A percentile compares a stretch with the other conserved stretches of the same genome.
phyloP scores from a whole-genome alignment of 768 basidiomycete species.

The Psilocybe cyanescens region DNA sequence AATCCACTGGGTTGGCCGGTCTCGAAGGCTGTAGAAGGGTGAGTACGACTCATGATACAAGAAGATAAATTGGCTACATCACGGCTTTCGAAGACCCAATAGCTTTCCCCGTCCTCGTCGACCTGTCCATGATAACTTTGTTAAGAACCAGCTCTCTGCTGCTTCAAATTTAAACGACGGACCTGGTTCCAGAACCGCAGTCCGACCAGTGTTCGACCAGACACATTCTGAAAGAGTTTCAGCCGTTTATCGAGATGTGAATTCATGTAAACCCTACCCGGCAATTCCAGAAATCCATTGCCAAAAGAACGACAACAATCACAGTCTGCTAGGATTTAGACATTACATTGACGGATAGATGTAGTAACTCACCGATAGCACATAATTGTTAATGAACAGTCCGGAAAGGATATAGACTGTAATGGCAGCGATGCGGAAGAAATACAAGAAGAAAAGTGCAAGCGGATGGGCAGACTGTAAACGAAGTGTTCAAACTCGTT shows the following conservation, averaged over 20 bases:
- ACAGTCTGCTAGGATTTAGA: conserved; percentile 58
- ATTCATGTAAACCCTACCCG: conserved; percentile 53
- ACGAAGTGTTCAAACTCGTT: conserved; percentile 10
- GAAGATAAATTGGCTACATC: conserved; percentile 61
- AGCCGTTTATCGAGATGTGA: background rate
- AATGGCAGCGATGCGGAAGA: conserved; percentile 89
- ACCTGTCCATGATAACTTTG: conserved; percentile 52
- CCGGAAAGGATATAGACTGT: conserved; percentile 93
- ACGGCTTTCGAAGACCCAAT: conserved; percentile 98
- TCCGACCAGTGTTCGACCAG: conserved; percentile 92
- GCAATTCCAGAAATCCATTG: conserved; percentile 99
- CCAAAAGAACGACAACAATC: conserved; percentile 87
- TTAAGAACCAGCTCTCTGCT: background rate
- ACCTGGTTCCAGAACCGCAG: conserved; percentile 98
- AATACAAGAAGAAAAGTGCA: conserved; percentile 85
- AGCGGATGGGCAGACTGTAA: conserved; percentile 80
- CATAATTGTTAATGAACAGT: conserved; percentile 87
- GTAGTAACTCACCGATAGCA: conserved; percentile 74
- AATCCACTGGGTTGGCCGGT: conserved; percentile 87
- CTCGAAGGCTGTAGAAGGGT: conserved; percentile 67
- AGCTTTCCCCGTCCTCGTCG: conserved; percentile 93
- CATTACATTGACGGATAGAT: background rate
- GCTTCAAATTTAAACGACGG: conserved; percentile 9
- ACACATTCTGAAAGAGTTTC: conserved; percentile 69
- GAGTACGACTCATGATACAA: background rate